phyloP scores from a whole-genome alignment of 2,329 filamentous ascomycete genomes.

The Fonsecaea pugnacius region DNA sequence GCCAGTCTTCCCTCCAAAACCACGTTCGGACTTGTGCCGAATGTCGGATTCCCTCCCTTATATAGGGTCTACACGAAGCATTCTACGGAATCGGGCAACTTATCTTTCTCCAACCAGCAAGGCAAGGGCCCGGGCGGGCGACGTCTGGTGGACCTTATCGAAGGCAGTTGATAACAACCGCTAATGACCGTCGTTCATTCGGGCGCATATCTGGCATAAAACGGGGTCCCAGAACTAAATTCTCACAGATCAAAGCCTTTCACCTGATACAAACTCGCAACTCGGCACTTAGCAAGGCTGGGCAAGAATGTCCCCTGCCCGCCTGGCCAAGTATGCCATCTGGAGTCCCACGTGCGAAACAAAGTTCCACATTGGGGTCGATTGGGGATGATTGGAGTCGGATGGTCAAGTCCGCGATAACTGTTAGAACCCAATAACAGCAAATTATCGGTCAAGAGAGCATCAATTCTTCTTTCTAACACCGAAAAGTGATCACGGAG shows the following conservation, averaged over 20 bases:
- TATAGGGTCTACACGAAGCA: neutral
- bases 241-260: neutral
- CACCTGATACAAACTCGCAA: neutral
- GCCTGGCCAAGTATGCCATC: neutral
- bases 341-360: neutral
- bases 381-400: neutral
- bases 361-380: neutral
- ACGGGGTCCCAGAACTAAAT: neutral
- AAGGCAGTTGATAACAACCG: neutral
- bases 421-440: neutral
- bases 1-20: neutral
- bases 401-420: conserved; percentile 4
- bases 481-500: neutral
- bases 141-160: neutral
- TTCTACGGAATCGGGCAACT: neutral
- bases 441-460: neutral
- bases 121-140: neutral
- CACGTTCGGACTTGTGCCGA: neutral
- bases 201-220: neutral
- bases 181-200: neutral
- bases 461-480: neutral
- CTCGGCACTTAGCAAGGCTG: conserved; percentile 5
- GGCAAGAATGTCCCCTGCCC: neutral
- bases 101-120: neutral
- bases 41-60: neutral